Percentiles rank a stretch among this genome's conserved stretches.
These are phyloP conservation scores for Plasmodium blacklocki DNA, from an alignment of 169 alveolate genomes.

Conservation along the genomic window DNA sequence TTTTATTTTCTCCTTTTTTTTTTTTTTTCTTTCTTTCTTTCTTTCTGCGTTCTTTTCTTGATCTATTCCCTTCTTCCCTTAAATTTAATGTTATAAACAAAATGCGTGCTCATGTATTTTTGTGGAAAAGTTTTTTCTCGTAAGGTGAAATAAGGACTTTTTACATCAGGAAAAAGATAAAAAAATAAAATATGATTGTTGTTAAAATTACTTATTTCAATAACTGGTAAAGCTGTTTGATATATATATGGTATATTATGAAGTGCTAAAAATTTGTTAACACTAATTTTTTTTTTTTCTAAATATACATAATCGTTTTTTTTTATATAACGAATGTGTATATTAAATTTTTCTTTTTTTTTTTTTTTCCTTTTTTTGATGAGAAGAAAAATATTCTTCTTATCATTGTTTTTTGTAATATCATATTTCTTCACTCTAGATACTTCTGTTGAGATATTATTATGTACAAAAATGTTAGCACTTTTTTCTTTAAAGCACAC, in stretches of 20 bases:
- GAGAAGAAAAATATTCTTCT: conserved; percentile 20
- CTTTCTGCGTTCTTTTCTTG: too few species aligned
- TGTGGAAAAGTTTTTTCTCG: conserved; percentile 1
- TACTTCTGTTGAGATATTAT: conserved; percentile 33
- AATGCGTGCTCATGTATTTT: conserved; percentile 1
- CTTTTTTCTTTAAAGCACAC: conserved; percentile 8
- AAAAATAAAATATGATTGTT: conserved; percentile 40
- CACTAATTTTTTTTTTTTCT: conserved; percentile 39
- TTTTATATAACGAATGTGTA: conserved; percentile 62
- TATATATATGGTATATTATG: conserved; percentile 53
- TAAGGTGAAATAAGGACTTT: conserved; percentile 19
- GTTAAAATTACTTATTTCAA: conserved; percentile 37
- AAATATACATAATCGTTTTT: conserved; percentile 24
- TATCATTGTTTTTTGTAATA: background rate
- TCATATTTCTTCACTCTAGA: conserved; percentile 14
- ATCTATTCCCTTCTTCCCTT: background rate
- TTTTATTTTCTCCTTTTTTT: too few species aligned
- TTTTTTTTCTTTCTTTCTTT: too few species aligned
- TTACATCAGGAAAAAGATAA: conserved; percentile 35
- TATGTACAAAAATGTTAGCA: conserved; percentile 19
- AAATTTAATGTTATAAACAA: conserved; percentile 29
- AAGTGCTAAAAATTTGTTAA: conserved; percentile 28
- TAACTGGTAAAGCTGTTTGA: conserved; percentile 36
- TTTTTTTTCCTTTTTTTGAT: conserved; percentile 64
- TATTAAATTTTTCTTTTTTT: conserved; percentile 56